Evolutionary conservation across 2,329 filamentous ascomycete genomes (phyloP).

Genomic region (Exophiala alcalophila): DNA sequence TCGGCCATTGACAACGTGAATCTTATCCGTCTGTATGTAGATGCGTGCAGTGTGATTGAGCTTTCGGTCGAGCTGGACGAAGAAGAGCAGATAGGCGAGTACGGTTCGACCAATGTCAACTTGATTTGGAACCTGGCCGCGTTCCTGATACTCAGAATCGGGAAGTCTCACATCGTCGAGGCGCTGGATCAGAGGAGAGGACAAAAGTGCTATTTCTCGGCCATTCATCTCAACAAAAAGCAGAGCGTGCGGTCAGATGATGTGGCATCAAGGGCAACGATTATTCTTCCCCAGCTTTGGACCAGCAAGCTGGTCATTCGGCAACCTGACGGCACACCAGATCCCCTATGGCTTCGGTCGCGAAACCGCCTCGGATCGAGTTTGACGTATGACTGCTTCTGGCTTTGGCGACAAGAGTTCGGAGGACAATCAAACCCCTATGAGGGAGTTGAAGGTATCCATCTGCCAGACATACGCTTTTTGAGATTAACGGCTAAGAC

Average conservation of each 20-base stretch:
- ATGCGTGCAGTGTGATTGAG: constrained; percentile 11
- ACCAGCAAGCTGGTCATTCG: constrained; percentile 16
- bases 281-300: constrained; percentile 22
- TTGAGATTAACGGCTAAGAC: neutral
- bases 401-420: constrained; percentile 22
- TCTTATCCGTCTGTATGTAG: constrained; percentile 3
- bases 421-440: constrained; percentile 14
- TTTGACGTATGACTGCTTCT: constrained; percentile 19
- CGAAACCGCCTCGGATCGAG: constrained; percentile 19
- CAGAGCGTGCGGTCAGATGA: constrained; percentile 19
- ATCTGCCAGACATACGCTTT: neutral
- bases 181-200: constrained; percentile 13
- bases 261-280: constrained; percentile 11
- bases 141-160: constrained; percentile 15
- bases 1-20: constrained; percentile 2
- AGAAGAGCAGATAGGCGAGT: constrained; percentile 7
- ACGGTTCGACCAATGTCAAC: constrained; percentile 3
- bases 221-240: constrained; percentile 16
- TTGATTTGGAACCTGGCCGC: constrained; percentile 13
- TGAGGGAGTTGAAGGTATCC: constrained; percentile 17
- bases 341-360: constrained; percentile 16
- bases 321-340: constrained; percentile 13
- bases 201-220: constrained; percentile 19
- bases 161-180: constrained; percentile 7
- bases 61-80: constrained; percentile 10